These are phyloP conservation scores for Cladophialophora chaetospira DNA, from an alignment of 2,329 filamentous ascomycete genomes.

Conservation along the genomic window DNA sequence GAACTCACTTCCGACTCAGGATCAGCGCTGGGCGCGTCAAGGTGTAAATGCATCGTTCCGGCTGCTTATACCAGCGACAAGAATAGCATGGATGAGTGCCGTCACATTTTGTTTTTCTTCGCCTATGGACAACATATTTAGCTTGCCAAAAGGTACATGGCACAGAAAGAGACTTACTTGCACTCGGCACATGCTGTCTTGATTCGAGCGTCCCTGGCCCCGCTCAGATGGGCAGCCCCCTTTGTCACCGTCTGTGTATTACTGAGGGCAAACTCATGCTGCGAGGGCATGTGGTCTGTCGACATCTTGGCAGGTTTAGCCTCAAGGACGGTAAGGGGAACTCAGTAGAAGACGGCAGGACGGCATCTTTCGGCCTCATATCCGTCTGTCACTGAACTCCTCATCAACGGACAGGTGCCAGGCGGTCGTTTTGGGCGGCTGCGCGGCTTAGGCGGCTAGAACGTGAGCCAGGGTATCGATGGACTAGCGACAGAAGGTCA, in stretches of 20 bases:
- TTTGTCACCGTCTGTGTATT: slow-evolving; percentile 1
- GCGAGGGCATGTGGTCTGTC: background rate
- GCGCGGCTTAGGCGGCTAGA: too few species aligned
- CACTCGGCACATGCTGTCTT: slow-evolving; percentile 19
- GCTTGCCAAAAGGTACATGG: background rate
- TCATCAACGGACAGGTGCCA: too few species aligned
- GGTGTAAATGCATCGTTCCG: slow-evolving; percentile 16
- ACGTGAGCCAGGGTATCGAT: too few species aligned
- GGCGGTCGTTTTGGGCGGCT: too few species aligned
- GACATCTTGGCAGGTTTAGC: background rate
- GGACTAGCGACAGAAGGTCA: too few species aligned
- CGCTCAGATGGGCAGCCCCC: background rate
- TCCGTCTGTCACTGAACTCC: too few species aligned
- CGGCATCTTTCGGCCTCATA: background rate
- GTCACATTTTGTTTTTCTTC: slow-evolving; percentile 17
- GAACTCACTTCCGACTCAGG: slow-evolving; percentile 17
- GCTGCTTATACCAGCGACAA: slow-evolving; percentile 21
- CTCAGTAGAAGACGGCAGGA: background rate
- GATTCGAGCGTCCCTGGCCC: slow-evolving; percentile 11
- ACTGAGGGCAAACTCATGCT: slow-evolving; percentile 4
- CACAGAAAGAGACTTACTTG: slow-evolving; percentile 4
- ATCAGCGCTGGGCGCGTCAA: slow-evolving; percentile 14
- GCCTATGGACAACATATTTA: background rate
- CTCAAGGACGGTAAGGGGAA: background rate
- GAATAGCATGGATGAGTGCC: slow-evolving; percentile 20